phyloP scores from a whole-genome alignment of 1,284 basidiomycete genomes.

The Puccinia horiana region DNA sequence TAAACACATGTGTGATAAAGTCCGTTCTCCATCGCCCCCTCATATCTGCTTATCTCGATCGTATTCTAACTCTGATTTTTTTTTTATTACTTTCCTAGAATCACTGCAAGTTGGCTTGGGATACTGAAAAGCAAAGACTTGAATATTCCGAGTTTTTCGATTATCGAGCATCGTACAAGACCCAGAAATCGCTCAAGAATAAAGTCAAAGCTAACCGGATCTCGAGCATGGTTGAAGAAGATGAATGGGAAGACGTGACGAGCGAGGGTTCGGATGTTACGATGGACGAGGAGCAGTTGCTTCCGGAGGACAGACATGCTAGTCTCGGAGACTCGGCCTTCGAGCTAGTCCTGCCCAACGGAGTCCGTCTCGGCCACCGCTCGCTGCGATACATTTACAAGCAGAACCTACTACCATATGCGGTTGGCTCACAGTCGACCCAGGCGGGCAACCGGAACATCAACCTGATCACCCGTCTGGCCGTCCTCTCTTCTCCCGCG shows the following conservation, averaged over 20 bases:
- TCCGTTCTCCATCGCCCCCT: conserved; percentile 51
- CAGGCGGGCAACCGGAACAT: conserved; percentile 31
- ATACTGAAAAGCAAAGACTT: conserved; percentile 74
- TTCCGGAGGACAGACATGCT: conserved; percentile 46
- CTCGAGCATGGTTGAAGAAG: conserved; percentile 54
- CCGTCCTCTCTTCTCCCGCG: conserved; percentile 10
- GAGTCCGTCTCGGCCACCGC: conserved; percentile 86
- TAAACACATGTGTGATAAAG: conserved; percentile 91
- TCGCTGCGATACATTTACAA: conserved; percentile 82
- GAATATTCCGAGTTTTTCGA: conserved; percentile 94
- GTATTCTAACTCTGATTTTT: neutral
- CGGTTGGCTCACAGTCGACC: conserved; percentile 29
- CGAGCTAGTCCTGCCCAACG: conserved; percentile 93
- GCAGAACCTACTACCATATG: conserved; percentile 68
- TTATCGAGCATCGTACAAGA: conserved; percentile 72
- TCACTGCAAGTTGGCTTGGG: conserved; percentile 95
- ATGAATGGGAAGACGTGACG: conserved; percentile 64
- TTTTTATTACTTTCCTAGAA: conserved; percentile 48
- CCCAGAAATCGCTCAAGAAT: neutral
- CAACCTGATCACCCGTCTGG: conserved; percentile 36
- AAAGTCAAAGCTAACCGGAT: conserved; percentile 51
- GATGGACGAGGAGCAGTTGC: conserved; percentile 52
- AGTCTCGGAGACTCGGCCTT: conserved; percentile 64
- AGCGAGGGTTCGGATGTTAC: conserved; percentile 62
- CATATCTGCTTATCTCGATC: neutral